Evolutionary conservation across 2,329 filamentous ascomycete genomes (phyloP), one percentile per base, ranked within the genome.

Genomic region (Cercospora sp.): DNA sequence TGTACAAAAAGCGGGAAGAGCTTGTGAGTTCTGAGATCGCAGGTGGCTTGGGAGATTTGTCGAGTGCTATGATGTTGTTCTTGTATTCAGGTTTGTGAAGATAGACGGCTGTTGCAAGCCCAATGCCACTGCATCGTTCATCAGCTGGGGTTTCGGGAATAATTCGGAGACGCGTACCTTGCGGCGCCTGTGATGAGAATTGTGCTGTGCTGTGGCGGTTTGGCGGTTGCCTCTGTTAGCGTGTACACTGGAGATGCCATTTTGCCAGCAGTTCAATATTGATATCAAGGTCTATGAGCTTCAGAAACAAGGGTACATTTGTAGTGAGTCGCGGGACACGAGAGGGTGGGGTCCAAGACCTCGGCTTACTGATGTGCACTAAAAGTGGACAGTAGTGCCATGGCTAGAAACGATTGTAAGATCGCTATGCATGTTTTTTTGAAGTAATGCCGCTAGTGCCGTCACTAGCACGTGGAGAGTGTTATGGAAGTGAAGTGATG

Each of bases 161-260:
- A 16, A 16, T 6, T 36, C 42, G 39, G n/a, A 7, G 55, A 31
- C 5, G 33, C 58, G 5, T 59, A 68, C 70, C 67, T 67, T 20
- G 73, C 74, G 30, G 74, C 75, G 45, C 75, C 75, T 7, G 75
- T 77, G 64, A 77, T 77, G 10, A 77, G 66, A 18, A 76, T 74
- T 10, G 75, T 76, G 20, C 69, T 74, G 63, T 73, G 64, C 9
- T 63, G 64, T 5, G 75, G 75, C 5, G 72, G 72, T 30, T 73
- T 74, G 5, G 72, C 71, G 3, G 70, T 74, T 3, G 69, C 61
- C 8, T 65, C 60, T 6, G 72, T 69, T 18, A 77, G 69, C n/a
- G 67, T 73, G 64, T 75, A 77, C 18, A 71, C 61, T 63, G 70
- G 64, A 23, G 72, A 75, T 33, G 74, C 73, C 75, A 77, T 77